These are phyloP conservation scores for Elaeis oleifera DNA, from an alignment of 202 grass and related monocot genomes.

Conservation along the genomic window DNA sequence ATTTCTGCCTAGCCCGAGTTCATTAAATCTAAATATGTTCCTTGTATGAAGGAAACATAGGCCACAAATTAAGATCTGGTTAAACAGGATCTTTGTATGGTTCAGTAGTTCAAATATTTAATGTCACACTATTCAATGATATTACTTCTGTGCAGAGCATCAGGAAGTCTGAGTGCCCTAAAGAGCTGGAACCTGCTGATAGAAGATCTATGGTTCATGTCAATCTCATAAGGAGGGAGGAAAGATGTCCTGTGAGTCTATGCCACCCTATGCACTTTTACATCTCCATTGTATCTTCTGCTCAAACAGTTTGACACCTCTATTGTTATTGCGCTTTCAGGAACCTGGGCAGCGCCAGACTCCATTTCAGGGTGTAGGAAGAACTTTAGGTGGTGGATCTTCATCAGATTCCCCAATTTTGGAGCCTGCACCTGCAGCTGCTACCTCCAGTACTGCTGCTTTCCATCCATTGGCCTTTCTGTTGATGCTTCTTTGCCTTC, in stretches of 20 bases:
- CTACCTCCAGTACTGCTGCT: conserved; percentile 16
- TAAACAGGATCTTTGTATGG: too few relatives aligned
- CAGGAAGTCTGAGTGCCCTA: conserved; percentile 62
- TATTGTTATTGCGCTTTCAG: conserved; percentile 28
- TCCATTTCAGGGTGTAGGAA: conserved; percentile 73
- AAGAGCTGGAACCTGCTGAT: conserved; percentile 69
- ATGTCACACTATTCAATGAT: not conserved
- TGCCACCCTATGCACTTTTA: not conserved
- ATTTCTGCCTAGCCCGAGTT: too few relatives aligned
- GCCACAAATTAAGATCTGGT: too few relatives aligned
- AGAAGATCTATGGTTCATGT: conserved; percentile 59
- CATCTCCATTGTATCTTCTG: too few relatives aligned
- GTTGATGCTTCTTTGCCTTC: conserved; percentile 59
- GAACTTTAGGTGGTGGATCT: conserved; percentile 67
- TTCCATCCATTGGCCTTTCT: conserved; percentile 27
- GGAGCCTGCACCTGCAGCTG: conserved; percentile 20
- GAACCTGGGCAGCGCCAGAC: conserved; percentile 37
- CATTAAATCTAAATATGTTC: too few relatives aligned
- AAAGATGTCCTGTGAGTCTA: conserved; percentile 47
- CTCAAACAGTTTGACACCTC: too few relatives aligned
- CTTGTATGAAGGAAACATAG: too few relatives aligned
- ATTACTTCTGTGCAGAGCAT: conserved; percentile 49
- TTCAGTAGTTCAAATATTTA: too few relatives aligned
- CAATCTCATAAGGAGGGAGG: conserved; percentile 58
- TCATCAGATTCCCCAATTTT: conserved; percentile 21